Conservation (phyloP, 2,329 filamentous ascomycete genomes). For the Botrytis medusae region DNA sequence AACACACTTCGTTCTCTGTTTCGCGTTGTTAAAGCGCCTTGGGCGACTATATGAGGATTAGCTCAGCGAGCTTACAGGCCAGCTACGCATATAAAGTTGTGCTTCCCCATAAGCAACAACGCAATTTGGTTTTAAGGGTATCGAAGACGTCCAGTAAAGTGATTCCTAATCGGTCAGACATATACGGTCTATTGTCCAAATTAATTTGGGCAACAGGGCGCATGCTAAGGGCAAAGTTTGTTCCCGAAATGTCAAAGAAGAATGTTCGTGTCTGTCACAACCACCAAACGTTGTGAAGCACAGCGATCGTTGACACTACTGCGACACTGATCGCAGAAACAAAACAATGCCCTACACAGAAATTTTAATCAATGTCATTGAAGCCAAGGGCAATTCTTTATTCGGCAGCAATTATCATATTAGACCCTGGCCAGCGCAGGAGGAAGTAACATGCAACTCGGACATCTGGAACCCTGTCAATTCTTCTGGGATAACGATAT, state of each 20-base stretch:
- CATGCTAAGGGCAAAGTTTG: not conserved
- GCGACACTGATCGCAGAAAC: not conserved
- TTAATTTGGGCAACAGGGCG: not conserved
- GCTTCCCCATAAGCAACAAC: not conserved
- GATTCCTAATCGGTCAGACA: not conserved
- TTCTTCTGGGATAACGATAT: not conserved
- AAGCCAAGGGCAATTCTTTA: not conserved
- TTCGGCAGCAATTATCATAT: not conserved
- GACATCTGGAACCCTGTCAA: not conserved
- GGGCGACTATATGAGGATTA: not conserved
- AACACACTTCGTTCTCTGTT: not conserved
- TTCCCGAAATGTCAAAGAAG: not conserved
- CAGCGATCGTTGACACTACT: not conserved
- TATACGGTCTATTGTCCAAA: not conserved
- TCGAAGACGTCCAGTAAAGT: not conserved
- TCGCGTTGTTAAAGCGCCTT: not conserved
- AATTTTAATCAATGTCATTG: not conserved
- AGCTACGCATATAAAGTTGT: not conserved
- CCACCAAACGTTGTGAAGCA: not conserved
- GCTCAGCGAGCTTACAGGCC: not conserved
- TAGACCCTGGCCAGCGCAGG: not conserved
- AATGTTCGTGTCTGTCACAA: not conserved
- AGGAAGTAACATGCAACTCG: not conserved
- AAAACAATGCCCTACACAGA: not conserved
- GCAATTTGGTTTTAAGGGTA: not conserved